These are phyloP conservation scores for Teunomyces gatunensis DNA, from an alignment of 805 yeast genomes.

Conservation along the genomic window DNA sequence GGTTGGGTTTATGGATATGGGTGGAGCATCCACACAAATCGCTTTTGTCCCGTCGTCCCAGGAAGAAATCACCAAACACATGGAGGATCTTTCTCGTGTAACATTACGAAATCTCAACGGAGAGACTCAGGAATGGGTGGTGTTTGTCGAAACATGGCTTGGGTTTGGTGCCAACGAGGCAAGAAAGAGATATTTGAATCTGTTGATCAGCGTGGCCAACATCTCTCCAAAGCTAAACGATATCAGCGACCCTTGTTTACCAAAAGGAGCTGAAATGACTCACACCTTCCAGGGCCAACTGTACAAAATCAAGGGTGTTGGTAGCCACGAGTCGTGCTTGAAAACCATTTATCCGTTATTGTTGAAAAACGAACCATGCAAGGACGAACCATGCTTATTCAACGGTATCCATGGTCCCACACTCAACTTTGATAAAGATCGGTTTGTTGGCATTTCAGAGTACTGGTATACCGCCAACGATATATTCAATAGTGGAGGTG, in stretches of 20 bases:
- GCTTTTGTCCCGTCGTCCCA: conserved; percentile 80
- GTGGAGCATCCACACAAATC: conserved; percentile 96
- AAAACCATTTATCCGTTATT: conserved; percentile 72
- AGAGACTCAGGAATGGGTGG: conserved; percentile 67
- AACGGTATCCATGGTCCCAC: conserved; percentile 94
- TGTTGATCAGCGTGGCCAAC: conserved; percentile 39
- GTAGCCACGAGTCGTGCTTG: conserved; percentile 74
- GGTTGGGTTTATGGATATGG: conserved; percentile 97
- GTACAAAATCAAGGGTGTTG: conserved; percentile 67
- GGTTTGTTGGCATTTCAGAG: conserved; percentile 91
- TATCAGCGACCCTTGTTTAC: conserved; percentile 78
- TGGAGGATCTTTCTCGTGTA: conserved; percentile 70
- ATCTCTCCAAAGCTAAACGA: conserved; percentile 13
- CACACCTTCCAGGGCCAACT: conserved; percentile 46
- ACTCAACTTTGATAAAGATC: conserved; percentile 73
- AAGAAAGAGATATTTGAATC: conserved; percentile 63
- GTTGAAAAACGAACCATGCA: conserved; percentile 76
- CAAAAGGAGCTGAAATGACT: conserved; percentile 52
- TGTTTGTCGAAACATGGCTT: conserved; percentile 94
- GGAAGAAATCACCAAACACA: conserved; percentile 60
- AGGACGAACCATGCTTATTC: conserved; percentile 85
- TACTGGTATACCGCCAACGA: conserved; percentile 98
- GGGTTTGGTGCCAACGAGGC: conserved; percentile 98
- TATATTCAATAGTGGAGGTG: conserved; percentile 84
- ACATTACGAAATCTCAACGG: conserved; percentile 71